A percentile compares a stretch with the other conserved stretches of the same genome.
Evolutionary conservation across 495 filamentous ascomycete genomes (phyloP).

Genomic region (Lasiosphaeria ovina): DNA sequence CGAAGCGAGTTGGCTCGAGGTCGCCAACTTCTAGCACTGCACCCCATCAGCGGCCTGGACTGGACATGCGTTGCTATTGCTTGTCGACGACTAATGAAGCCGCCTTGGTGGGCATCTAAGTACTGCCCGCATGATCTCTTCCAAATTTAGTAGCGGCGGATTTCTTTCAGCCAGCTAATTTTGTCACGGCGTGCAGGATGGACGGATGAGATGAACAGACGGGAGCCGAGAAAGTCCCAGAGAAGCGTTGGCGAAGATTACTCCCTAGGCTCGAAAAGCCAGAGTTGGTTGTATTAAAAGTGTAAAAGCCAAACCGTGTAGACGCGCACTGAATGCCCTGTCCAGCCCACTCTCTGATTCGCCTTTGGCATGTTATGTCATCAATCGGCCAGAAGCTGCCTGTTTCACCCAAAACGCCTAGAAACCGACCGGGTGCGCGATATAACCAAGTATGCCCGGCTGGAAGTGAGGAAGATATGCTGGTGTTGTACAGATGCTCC

Average conservation of each 20-base stretch:
- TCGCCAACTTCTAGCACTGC: no score
- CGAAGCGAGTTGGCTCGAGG: no score
- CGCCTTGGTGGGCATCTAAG: no score
- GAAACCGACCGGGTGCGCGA: conserved; percentile 14
- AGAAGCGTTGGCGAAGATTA: conserved; percentile 12
- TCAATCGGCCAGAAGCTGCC: conserved; percentile 14
- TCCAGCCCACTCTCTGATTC: conserved; percentile 19
- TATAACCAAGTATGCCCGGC: conserved; percentile 30
- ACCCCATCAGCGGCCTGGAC: no score
- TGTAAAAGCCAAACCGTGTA: conserved; percentile 22
- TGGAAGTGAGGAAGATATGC: conserved; percentile 20
- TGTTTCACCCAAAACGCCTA: conserved; percentile 19
- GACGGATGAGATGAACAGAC: not conserved
- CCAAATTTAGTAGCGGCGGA: no score
- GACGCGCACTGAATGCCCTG: conserved; percentile 22
- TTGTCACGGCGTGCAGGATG: conserved; percentile 28
- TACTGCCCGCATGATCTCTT: no score
- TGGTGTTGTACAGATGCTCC: conserved; percentile 32
- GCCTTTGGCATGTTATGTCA: conserved; percentile 24
- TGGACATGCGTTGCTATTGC: no score
- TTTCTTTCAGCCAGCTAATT: no score
- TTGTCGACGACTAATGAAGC: no score
- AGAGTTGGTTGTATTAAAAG: conserved; percentile 24
- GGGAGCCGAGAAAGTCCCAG: not conserved
- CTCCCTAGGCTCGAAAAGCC: conserved; percentile 7